Conservation (phyloP, 2,329 filamentous ascomycete species). For the Cercospora sp. region DNA sequence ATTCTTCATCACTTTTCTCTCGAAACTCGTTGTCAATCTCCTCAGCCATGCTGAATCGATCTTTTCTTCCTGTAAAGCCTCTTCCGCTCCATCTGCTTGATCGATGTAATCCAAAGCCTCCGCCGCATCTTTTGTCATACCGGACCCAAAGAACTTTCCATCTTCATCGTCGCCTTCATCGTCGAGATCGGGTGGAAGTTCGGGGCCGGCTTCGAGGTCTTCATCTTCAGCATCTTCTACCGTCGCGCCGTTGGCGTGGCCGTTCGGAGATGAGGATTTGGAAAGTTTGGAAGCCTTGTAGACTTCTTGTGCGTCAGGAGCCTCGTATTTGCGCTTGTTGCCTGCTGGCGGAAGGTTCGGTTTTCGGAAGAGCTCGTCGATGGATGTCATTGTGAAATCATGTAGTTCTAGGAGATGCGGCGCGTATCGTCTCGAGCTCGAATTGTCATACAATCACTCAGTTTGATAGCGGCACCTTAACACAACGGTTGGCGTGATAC, state of each 20-base stretch:
- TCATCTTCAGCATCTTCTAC: conserved; percentile 57
- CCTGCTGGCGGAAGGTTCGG: conserved; percentile 45
- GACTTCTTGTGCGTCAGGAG: conserved; percentile 55
- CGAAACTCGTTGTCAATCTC: conserved; percentile 77
- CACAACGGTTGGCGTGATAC: background rate
- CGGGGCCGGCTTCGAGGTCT: conserved; percentile 42
- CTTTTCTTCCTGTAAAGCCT: conserved; percentile 63
- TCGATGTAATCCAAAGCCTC: conserved; percentile 89
- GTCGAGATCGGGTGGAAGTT: conserved; percentile 46
- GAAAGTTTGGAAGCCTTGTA: conserved; percentile 62
- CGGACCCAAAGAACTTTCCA: conserved; percentile 92
- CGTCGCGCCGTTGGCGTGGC: conserved; percentile 52
- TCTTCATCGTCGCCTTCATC: conserved; percentile 75
- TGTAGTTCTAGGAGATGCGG: background rate
- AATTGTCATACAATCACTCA: background rate
- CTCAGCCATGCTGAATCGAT: conserved; percentile 83
- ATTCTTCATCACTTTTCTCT: conserved; percentile 88
- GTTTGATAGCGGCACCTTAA: background rate
- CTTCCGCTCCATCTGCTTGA: conserved; percentile 54
- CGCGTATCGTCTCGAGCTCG: background rate
- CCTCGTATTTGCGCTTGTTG: conserved; percentile 60
- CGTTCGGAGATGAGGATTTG: conserved; percentile 49
- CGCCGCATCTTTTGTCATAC: conserved; percentile 76
- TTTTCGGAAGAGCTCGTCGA: conserved; percentile 65
- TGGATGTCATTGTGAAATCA: conserved; percentile 53